Evolutionary conservation across 1,284 basidiomycete species (phyloP).

Genomic region (Anthracocystis panici-leucophaei): DNA sequence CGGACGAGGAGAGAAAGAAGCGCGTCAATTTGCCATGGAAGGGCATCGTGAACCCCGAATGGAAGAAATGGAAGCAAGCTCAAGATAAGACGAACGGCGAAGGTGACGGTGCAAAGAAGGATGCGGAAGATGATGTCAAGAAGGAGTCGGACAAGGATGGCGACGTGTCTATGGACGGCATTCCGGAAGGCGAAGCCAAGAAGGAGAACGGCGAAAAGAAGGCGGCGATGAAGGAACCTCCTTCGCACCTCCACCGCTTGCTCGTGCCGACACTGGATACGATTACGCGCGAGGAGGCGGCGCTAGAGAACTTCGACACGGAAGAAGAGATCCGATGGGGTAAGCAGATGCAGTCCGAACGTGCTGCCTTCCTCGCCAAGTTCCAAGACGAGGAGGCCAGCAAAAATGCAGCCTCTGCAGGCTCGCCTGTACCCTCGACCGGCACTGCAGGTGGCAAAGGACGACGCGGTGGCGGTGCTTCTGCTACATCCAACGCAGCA

Average conservation of each 20-base stretch:
- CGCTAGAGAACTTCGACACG: conserved; percentile 62
- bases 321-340: conserved; percentile 67
- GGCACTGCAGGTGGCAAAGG: conserved; percentile 29
- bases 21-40: conserved; percentile 53
- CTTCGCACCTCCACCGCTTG: conserved; percentile 51
- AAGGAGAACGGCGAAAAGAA: conserved; percentile 20
- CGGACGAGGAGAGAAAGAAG: conserved; percentile 45
- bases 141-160: conserved; percentile 40
- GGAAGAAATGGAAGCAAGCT: conserved; percentile 51
- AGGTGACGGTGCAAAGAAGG: conserved; percentile 13
- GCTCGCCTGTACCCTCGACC: conserved; percentile 42
- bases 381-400: conserved; percentile 64
- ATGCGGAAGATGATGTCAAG: conserved; percentile 19
- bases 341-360: conserved; percentile 63
- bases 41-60: conserved; percentile 59
- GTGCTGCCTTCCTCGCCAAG: conserved; percentile 60
- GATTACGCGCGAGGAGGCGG: conserved; percentile 42
- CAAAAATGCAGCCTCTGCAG: conserved; percentile 40
- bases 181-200: conserved; percentile 5
- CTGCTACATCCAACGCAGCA: conserved; percentile 13
- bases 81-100: conserved; percentile 31
- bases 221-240: conserved; percentile 31
- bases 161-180: conserved; percentile 38
- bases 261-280: conserved; percentile 50
- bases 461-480: conserved; percentile 17